Conservation (phyloP, 2,329 filamentous ascomycete genomes). For the Passalora sequoiae region DNA sequence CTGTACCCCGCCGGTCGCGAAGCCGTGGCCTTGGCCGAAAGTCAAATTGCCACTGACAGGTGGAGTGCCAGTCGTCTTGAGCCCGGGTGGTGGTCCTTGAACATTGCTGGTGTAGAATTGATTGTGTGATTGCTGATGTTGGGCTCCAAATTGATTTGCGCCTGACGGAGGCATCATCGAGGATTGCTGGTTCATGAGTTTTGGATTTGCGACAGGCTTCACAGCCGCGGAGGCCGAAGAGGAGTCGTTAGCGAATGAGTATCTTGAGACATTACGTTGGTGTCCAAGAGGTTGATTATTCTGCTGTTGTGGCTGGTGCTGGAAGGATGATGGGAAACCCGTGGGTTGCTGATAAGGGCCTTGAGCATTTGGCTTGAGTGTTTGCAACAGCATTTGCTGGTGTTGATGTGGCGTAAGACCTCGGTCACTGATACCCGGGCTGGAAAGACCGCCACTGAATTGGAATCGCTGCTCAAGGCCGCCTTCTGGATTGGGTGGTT, state of each 20-base stretch:
- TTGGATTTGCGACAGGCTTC: constrained; percentile 72
- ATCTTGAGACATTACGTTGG: constrained; percentile 77
- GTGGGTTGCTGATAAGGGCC: constrained; percentile 36
- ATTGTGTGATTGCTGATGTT: constrained; percentile 51
- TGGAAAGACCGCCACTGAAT: constrained; percentile 42
- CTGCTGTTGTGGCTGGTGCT: constrained; percentile 20
- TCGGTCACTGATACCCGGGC: constrained; percentile 58
- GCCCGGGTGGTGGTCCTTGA: constrained; percentile 85
- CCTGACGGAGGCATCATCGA: constrained; percentile 67
- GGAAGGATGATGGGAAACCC: constrained; percentile 2
- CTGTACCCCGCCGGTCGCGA: constrained; percentile 62
- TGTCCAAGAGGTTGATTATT: constrained; percentile 50
- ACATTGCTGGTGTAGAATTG: constrained; percentile 81
- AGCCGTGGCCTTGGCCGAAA: constrained; percentile 84
- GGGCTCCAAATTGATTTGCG: constrained; percentile 46
- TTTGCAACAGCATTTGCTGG: constrained; percentile 60
- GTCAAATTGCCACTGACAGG: constrained; percentile 73
- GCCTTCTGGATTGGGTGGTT: constrained; percentile 53
- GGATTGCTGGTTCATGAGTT: constrained; percentile 76
- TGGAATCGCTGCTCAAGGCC: constrained; percentile 30
- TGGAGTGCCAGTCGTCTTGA: constrained; percentile 92
- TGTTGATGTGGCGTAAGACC: constrained; percentile 77
- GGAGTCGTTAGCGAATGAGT: constrained; percentile 76
- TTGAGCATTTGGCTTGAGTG: constrained; percentile 42
- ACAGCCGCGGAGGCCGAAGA: constrained; percentile 57